phyloP scores from a whole-genome alignment of 768 basidiomycete genomes.

The Harrya chromipes region DNA sequence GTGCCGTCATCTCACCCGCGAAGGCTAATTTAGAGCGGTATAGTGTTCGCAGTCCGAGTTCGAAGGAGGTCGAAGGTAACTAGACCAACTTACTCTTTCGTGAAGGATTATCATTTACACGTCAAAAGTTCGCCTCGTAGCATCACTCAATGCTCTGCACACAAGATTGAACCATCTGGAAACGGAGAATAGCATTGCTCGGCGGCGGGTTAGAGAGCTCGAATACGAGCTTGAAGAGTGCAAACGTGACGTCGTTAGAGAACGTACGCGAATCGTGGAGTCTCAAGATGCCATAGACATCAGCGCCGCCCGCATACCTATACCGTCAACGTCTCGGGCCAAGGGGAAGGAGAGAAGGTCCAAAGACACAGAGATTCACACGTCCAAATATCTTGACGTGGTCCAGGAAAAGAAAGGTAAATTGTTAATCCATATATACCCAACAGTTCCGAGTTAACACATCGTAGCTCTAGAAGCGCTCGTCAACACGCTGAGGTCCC shows the following conservation, averaged over 20 bases:
- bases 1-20: constrained; percentile 71
- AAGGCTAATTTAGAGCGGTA: constrained; percentile 52
- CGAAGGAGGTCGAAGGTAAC: constrained; percentile 64
- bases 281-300: constrained; percentile 41
- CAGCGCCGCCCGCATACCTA: constrained; percentile 11
- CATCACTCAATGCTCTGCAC: constrained; percentile 62
- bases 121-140: constrained; percentile 53
- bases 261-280: constrained; percentile 62
- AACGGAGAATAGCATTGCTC: constrained; percentile 77
- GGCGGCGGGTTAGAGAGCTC: constrained; percentile 80
- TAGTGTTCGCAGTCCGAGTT: constrained; percentile 44
- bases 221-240: constrained; percentile 84
- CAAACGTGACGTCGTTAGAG: constrained; percentile 70
- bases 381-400: constrained; percentile 64
- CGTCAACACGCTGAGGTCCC: constrained; percentile 66
- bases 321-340: constrained; percentile 20
- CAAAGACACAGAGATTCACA: constrained; percentile 37
- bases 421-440: constrained; percentile 5
- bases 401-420: constrained; percentile 89
- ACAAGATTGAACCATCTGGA: constrained; percentile 70
- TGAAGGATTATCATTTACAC: background rate
- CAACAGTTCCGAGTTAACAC: constrained; percentile 8
- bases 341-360: constrained; percentile 28
- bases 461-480: constrained; percentile 74
- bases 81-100: constrained; percentile 6